Percentiles rank a stretch among this genome's conserved stretches.
phyloP scores from a whole-genome alignment of 352 stramenopile genomes.

The Stramenopiles sp. region DNA sequence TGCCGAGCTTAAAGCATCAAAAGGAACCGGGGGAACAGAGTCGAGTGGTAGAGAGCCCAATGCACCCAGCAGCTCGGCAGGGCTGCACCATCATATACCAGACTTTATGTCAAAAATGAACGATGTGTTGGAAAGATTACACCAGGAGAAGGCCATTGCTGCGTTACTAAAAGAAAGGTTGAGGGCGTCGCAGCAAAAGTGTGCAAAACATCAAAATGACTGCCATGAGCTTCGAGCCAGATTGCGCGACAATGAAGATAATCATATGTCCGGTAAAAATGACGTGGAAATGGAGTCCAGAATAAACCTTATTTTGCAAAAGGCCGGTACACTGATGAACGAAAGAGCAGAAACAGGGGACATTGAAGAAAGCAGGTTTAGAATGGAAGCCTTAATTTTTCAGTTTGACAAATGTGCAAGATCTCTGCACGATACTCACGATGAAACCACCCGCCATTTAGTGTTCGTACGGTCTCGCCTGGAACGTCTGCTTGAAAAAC shows the following conservation, averaged over 20 bases:
- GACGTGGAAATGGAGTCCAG: slow-evolving; percentile 6
- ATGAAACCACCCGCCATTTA: background rate
- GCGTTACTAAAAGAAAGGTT: background rate
- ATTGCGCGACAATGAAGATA: no score
- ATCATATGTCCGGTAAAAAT: slow-evolving; percentile 5
- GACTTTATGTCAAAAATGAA: background rate
- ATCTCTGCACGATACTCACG: background rate
- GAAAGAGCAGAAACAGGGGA: background rate
- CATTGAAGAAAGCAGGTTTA: background rate
- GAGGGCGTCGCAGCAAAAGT: no score
- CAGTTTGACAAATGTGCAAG: background rate
- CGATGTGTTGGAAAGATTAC: background rate
- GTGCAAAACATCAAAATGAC: no score
- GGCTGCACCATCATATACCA: background rate
- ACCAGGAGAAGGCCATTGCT: background rate
- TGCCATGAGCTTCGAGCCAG: no score
- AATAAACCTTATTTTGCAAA: background rate
- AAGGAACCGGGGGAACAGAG: no score
- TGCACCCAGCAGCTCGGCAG: no score
- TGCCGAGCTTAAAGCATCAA: no score
- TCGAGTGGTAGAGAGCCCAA: no score
- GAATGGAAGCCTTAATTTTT: background rate
- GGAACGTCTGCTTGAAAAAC: background rate
- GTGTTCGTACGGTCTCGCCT: background rate
- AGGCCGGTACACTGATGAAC: background rate